These are phyloP conservation scores for Podosphaera aphanis DNA, from an alignment of 2,329 filamentous ascomycete genomes.

Conservation along the genomic window DNA sequence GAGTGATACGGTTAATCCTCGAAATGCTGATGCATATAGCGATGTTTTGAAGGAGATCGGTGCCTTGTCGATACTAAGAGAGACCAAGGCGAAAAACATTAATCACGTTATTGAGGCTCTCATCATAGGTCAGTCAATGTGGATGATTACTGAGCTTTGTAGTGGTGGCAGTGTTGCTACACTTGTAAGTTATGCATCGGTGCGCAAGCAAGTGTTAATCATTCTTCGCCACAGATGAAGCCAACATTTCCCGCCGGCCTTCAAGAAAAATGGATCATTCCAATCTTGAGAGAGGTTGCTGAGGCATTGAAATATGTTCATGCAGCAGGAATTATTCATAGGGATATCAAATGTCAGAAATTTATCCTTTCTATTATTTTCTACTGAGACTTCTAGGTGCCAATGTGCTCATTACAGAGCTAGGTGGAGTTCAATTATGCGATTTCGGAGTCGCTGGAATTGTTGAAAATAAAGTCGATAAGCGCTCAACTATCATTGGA, in stretches of 20 bases:
- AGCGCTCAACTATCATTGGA: constrained; percentile 59
- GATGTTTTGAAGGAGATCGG: constrained; percentile 47
- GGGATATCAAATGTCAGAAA: constrained; percentile 39
- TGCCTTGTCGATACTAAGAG: constrained; percentile 47
- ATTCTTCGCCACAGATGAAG: constrained; percentile 24
- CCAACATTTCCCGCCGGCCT: constrained; percentile 40
- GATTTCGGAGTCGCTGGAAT: constrained; percentile 69
- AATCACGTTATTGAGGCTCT: constrained; percentile 63
- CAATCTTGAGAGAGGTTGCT: constrained; percentile 41
- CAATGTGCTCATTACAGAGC: constrained; percentile 59
- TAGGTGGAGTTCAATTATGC: constrained; percentile 55
- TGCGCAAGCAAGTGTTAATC: neutral
- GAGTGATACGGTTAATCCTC: constrained; percentile 42
- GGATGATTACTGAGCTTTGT: constrained; percentile 75
- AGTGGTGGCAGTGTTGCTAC: constrained; percentile 63
- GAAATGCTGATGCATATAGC: constrained; percentile 40
- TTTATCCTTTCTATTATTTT: neutral
- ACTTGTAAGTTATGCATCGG: constrained; percentile 20
- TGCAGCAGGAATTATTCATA: constrained; percentile 42
- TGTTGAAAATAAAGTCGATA: constrained; percentile 51
- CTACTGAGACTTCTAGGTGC: constrained; percentile 22
- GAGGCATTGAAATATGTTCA: constrained; percentile 46
- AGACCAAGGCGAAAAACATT: constrained; percentile 54
- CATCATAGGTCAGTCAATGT: constrained; percentile 56
- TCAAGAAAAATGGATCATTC: constrained; percentile 47